These are phyloP conservation scores for Volvariella surrecta DNA, from an alignment of 1,284 basidiomycete species.

Conservation along the genomic window DNA sequence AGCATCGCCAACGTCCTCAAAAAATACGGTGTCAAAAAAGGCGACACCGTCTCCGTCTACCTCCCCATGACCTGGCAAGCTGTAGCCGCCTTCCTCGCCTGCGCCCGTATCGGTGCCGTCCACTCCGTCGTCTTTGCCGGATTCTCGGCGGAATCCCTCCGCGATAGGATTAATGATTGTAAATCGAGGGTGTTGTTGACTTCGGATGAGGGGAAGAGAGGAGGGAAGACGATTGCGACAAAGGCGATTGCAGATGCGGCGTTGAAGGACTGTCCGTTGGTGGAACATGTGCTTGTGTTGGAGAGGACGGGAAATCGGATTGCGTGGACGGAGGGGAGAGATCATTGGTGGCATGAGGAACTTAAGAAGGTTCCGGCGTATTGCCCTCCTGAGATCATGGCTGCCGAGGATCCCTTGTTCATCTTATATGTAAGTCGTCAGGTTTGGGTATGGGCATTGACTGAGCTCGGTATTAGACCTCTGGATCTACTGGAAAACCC, in stretches of 20 bases:
- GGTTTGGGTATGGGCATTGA: background rate
- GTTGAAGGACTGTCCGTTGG: constrained; percentile 75
- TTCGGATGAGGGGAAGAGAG: constrained; percentile 90
- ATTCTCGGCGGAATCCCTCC: constrained; percentile 93
- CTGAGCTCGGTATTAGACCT: constrained; percentile 48
- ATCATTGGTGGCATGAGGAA: constrained; percentile 98
- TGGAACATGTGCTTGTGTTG: constrained; percentile 90
- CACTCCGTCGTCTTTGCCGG: constrained; percentile 99
- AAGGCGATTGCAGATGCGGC: constrained; percentile 95
- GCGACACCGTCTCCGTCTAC: constrained; percentile 92
- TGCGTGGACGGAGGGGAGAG: constrained; percentile 79
- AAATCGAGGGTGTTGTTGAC: constrained; percentile 89
- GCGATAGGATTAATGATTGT: constrained; percentile 92
- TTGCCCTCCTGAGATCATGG: constrained; percentile 84
- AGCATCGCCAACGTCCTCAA: constrained; percentile 90
- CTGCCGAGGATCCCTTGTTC: constrained; percentile 91
- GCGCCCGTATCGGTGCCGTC: constrained; percentile 93
- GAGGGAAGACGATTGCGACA: constrained; percentile 92
- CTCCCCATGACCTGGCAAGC: constrained; percentile 91
- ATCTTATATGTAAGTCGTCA: constrained; percentile 81
- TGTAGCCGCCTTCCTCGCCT: constrained; percentile 92
- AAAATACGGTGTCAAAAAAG: constrained; percentile 88
- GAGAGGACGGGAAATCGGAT: constrained; percentile 83
- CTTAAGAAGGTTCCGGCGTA: constrained; percentile 78
- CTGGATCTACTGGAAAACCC: constrained; percentile 93